Conservation (phyloP, 371 early-diverging fungal genomes). For the Mortierella sp. region DNA sequence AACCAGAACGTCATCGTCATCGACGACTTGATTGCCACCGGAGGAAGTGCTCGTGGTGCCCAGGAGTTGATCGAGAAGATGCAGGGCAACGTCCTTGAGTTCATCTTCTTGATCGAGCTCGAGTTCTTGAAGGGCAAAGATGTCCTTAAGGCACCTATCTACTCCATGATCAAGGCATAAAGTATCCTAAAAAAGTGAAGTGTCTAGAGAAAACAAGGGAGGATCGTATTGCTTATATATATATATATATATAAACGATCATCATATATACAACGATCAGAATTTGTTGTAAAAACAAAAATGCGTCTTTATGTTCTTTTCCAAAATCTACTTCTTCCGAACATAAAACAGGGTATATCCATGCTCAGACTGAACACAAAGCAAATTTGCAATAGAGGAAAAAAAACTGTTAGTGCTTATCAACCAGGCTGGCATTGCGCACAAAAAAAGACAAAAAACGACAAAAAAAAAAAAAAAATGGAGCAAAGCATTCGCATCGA, state of each 20-base stretch:
- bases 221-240: neutral
- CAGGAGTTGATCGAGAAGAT: slow-evolving; percentile 80
- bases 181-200: neutral
- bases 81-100: slow-evolving; percentile 83
- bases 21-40: slow-evolving; percentile 98
- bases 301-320: neutral
- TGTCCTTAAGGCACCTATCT: slow-evolving; percentile 84
- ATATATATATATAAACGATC: neutral
- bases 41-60: slow-evolving; percentile 62
- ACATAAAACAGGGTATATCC: slow-evolving; percentile 73
- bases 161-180: slow-evolving; percentile 86
- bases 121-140: slow-evolving; percentile 84
- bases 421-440: neutral
- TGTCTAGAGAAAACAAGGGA: neutral
- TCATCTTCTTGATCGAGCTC: slow-evolving; percentile 93
- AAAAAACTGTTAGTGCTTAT: neutral
- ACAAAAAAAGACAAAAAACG: too few species aligned
- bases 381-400: neutral
- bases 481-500: neutral
- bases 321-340: slow-evolving; percentile 41
- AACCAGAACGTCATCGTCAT: slow-evolving; percentile 91
- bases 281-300: neutral
- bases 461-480: slow-evolving; percentile 1
- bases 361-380: slow-evolving; percentile 55
- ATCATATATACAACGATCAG: neutral